Evolutionary conservation across 257 asterid species (phyloP).

Genomic region (Nicotiana obtusifolia): DNA sequence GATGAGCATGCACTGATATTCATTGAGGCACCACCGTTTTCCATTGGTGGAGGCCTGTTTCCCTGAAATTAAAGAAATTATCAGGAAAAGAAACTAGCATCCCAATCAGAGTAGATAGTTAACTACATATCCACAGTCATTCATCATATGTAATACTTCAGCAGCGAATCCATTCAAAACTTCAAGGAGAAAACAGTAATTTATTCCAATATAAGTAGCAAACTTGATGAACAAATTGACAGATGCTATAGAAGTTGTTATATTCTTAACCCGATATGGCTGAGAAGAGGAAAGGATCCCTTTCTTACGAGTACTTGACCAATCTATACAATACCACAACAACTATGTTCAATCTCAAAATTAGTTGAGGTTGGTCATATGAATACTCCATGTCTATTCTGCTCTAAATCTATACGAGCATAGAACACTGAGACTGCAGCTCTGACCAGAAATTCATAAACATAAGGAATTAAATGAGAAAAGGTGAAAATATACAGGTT

Average conservation of each 20-base stretch:
- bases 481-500: neutral
- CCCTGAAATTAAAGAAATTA: constrained; percentile 5
- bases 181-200: neutral
- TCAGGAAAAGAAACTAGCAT: neutral
- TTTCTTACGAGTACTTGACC: neutral
- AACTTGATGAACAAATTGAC: neutral
- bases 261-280: neutral
- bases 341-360: neutral
- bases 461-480: neutral
- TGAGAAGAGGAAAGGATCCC: neutral
- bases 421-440: neutral
- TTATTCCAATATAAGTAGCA: neutral
- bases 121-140: neutral
- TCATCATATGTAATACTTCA: neutral
- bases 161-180: neutral
- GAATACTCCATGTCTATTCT: neutral
- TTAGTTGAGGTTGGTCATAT: neutral
- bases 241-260: neutral
- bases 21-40: neutral
- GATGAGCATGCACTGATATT: constrained; percentile 12
- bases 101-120: neutral
- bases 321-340: neutral
- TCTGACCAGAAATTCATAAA: neutral
- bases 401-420: neutral
- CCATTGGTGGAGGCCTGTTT: constrained; percentile 12